Evolutionary conservation across 768 basidiomycete genomes (phyloP).

Genomic region (Tylopilus subfusipes): DNA sequence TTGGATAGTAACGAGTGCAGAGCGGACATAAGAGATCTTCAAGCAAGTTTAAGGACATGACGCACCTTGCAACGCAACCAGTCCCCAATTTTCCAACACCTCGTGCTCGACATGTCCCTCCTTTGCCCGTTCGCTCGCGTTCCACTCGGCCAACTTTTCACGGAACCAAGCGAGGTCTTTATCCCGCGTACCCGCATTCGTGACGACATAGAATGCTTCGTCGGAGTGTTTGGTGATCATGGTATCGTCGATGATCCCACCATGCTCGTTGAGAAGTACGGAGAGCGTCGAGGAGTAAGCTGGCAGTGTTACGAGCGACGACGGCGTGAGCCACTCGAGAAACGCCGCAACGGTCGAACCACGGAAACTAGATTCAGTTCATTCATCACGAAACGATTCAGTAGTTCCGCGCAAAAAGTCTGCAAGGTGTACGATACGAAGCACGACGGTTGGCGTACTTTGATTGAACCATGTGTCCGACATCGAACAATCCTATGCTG

Average conservation of each 20-base stretch:
- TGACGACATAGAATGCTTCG: conserved; percentile 89
- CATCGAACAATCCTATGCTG: conserved; percentile 88
- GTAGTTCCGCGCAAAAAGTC: not conserved
- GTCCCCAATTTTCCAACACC: conserved; percentile 77
- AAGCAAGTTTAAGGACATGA: not conserved
- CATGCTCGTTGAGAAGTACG: conserved; percentile 80
- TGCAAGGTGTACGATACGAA: not conserved
- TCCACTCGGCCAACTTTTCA: conserved; percentile 73
- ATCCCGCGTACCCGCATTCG: conserved; percentile 86
- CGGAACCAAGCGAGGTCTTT: conserved; percentile 79
- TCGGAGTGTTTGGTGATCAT: conserved; percentile 83
- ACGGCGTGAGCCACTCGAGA: conserved; percentile 87
- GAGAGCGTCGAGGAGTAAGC: conserved; percentile 83
- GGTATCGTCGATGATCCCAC: conserved; percentile 96
- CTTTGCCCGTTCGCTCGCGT: conserved; percentile 46
- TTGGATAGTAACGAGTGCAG: not conserved
- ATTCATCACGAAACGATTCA: not conserved
- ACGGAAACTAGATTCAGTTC: conserved; percentile 55
- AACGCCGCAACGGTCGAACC: conserved; percentile 77
- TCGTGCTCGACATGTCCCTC: conserved; percentile 74
- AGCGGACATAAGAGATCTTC: not conserved
- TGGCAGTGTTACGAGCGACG: conserved; percentile 63
- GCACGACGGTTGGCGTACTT: conserved; percentile 46
- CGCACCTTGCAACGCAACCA: conserved; percentile 87
- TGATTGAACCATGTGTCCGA: conserved; percentile 97